A percentile compares a stretch with the other conserved stretches of the same genome.
Evolutionary conservation across 306 rosid genomes (phyloP).

Genomic region (Potentilla sterilis): DNA sequence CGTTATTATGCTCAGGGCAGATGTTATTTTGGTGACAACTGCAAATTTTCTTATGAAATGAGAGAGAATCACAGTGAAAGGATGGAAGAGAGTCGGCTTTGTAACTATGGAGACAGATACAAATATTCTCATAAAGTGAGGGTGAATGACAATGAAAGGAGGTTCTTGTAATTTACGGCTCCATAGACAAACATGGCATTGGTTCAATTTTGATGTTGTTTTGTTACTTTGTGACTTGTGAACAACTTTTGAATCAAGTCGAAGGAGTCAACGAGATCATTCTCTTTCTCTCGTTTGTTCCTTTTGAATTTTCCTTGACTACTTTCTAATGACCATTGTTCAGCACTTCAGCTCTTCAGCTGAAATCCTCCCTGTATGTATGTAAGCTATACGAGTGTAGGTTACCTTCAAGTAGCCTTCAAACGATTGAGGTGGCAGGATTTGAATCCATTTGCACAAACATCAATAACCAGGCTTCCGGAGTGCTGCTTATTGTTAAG

Average conservation of each 20-base stretch:
- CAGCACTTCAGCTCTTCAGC: not conserved
- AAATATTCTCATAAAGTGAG: slow-evolving; percentile 47
- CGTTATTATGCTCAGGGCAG: slow-evolving; percentile 55
- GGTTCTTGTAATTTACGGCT: not conserved
- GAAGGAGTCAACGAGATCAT: not conserved
- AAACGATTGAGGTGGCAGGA: no score
- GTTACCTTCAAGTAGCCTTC: no score
- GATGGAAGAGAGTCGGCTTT: slow-evolving; percentile 15
- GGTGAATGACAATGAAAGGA: slow-evolving; percentile 6
- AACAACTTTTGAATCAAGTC: not conserved
- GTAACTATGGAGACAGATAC: slow-evolving; percentile 50
- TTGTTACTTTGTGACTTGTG: not conserved
- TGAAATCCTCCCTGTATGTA: no score
- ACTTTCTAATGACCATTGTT: not conserved
- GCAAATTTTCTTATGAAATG: slow-evolving; percentile 63
- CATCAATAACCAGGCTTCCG: no score
- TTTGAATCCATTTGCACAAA: no score
- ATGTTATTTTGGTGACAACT: slow-evolving; percentile 62
- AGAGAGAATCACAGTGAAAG: slow-evolving; percentile 20
- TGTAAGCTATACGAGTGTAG: no score
- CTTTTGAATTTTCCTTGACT: not conserved
- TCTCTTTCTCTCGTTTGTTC: not conserved
- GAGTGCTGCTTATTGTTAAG: no score
- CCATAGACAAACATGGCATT: not conserved
- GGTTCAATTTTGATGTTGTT: not conserved